Evolutionary conservation across 1,284 basidiomycete species (phyloP).

Genomic region (Naganishia sp.): DNA sequence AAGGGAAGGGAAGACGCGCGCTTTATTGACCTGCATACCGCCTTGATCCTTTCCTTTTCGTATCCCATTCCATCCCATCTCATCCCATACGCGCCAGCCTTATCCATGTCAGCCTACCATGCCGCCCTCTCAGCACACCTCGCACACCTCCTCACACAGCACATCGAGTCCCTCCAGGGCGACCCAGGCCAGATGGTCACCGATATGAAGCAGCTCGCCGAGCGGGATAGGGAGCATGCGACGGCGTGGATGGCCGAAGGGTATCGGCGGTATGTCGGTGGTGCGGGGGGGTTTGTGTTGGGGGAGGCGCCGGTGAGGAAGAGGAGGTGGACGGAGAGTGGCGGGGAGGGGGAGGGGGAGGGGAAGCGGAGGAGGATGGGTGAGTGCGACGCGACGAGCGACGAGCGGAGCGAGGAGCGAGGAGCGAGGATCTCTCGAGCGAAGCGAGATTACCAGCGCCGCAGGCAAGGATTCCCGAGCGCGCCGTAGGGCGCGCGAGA

Average conservation of each 20-base stretch:
- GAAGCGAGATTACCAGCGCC: too few species aligned
- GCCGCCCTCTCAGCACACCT: slow-evolving; percentile 11
- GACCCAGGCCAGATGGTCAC: background rate
- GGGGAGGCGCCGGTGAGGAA: background rate
- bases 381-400: background rate
- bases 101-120: slow-evolving; percentile 2
- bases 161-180: background rate
- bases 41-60: too few species aligned
- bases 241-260: slow-evolving; percentile 22
- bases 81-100: too few species aligned
- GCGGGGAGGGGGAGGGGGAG: too few species aligned
- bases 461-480: too few species aligned
- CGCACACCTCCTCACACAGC: background rate
- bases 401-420: background rate
- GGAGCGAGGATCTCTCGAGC: too few species aligned
- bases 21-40: too few species aligned
- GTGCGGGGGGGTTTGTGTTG: slow-evolving; percentile 19
- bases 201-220: slow-evolving; percentile 17
- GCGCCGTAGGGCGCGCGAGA: background rate
- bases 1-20: too few species aligned
- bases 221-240: slow-evolving; percentile 26
- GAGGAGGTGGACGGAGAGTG: slow-evolving; percentile 20
- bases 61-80: too few species aligned
- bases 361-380: background rate
- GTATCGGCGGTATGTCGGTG: slow-evolving; percentile 25